Base-by-base conservation (phyloP, 2,329 filamentous ascomycete species). In the Aspergillus glaucus region DNA sequence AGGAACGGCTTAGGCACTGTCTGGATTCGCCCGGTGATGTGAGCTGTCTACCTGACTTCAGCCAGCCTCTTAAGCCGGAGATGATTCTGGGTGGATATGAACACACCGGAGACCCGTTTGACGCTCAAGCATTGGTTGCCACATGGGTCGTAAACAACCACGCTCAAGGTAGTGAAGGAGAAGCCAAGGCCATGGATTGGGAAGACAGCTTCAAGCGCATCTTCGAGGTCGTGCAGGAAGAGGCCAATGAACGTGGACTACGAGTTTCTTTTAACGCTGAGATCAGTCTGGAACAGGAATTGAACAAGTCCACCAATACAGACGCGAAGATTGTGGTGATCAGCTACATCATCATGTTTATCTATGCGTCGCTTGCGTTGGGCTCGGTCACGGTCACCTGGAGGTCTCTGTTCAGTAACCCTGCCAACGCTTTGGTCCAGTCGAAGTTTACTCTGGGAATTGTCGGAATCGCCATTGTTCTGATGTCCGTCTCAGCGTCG, bases 321-420 rank as follows among this genome's bases (percentile, higher is more conserved):
- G 93, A 98, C 68, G 94, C 92, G 41, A 96, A 92, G 68, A 98
- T 98, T 61, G 84, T 98, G 21, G 82, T 92, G 47, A 86, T 98
- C 70, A 97, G 92, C 76, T 98, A 98, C 71, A 79, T 97, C 55
- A 88, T 96, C 74, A 98, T 98, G 93, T 98, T 98, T 70, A 73
- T 98, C 53, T 98, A 98, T 64, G 93, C 91, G 3, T 97, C 92
- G 5, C 73, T 98, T 46, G 91, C 93, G 0, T 77, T 98, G 0
- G 93, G 93, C 0, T 95, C 91, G 1, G 93, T 88, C 0, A 90
- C 87, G 5, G 75, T 95, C 49, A 88, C 85, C 1, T 73, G 91
- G 50, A 81, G 80, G 57, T 87, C 92, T 49, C 73, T 97, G 42
- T 71, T 95, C 44, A 81, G 81, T 46, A 95, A 95, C 62, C 91